These are phyloP conservation scores for Podaxis sp. DNA, from an alignment of 768 basidiomycete genomes.

Conservation along the genomic window DNA sequence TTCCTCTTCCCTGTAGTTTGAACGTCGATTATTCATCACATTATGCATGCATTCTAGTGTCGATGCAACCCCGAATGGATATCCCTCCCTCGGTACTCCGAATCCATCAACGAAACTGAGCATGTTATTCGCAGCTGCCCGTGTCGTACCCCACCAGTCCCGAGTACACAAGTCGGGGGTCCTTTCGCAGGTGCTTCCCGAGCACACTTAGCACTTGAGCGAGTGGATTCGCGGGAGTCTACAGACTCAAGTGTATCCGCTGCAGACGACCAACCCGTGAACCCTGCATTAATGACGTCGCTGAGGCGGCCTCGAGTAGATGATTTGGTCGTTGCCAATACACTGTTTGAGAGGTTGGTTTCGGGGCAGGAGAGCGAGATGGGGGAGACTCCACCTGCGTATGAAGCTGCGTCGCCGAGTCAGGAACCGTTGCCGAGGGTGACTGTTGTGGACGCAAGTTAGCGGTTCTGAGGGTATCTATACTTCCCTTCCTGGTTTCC, in stretches of 20 bases:
- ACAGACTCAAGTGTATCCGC: slow-evolving; percentile 35
- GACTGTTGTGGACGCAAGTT: not conserved
- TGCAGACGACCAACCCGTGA: slow-evolving; percentile 36
- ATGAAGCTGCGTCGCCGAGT: slow-evolving; percentile 27
- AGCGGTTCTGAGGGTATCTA: not conserved
- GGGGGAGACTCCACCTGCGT: slow-evolving; percentile 87
- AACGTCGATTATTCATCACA: not conserved
- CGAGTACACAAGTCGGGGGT: slow-evolving; percentile 11
- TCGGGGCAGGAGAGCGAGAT: slow-evolving; percentile 78
- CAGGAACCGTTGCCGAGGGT: not conserved
- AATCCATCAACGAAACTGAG: slow-evolving; percentile 38
- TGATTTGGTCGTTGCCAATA: slow-evolving; percentile 26
- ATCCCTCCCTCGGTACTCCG: slow-evolving; percentile 74
- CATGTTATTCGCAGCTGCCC: slow-evolving; percentile 43
- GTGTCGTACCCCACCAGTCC: slow-evolving; percentile 33
- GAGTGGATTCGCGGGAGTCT: slow-evolving; percentile 32
- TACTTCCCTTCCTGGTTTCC: not conserved
- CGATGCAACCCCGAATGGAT: slow-evolving; percentile 81
- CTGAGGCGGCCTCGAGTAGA: slow-evolving; percentile 22
- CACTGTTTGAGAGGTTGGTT: slow-evolving; percentile 75
- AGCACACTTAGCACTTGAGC: slow-evolving; percentile 26
- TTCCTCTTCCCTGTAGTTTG: not conserved
- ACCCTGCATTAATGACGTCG: slow-evolving; percentile 29
- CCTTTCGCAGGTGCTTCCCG: slow-evolving; percentile 12
- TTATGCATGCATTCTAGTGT: slow-evolving; percentile 45